These are phyloP conservation scores for Scedosporium dehoogii DNA, from an alignment of 2,329 filamentous ascomycete genomes.

Conservation along the genomic window DNA sequence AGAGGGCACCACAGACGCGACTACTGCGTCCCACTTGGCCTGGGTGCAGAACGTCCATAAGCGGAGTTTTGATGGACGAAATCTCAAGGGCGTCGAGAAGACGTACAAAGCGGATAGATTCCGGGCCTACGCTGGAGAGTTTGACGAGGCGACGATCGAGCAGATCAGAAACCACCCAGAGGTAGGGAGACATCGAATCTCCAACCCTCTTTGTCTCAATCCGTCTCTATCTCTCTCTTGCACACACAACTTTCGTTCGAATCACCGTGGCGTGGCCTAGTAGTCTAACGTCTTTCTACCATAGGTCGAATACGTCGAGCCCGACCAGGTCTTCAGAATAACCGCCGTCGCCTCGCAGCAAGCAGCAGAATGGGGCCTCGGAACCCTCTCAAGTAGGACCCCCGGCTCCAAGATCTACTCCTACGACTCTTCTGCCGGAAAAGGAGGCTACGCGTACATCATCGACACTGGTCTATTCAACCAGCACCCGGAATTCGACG, in stretches of 20 bases:
- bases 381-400: constrained; percentile 31
- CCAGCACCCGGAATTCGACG: constrained; percentile 33
- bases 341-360: constrained; percentile 23
- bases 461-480: constrained; percentile 44
- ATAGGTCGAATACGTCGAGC: constrained; percentile 14
- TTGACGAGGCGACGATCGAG: constrained; percentile 30
- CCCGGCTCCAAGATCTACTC: constrained; percentile 24
- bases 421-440: constrained; percentile 30
- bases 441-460: constrained; percentile 37
- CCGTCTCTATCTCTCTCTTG: background rate
- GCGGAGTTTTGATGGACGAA: constrained; percentile 21
- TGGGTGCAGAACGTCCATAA: constrained; percentile 21
- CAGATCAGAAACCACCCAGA: constrained; percentile 27
- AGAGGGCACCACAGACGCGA: constrained; percentile 17
- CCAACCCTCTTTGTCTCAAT: background rate
- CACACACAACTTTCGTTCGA: too few relatives aligned
- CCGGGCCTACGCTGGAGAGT: constrained; percentile 31
- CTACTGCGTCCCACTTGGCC: constrained; percentile 20
- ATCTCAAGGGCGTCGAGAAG: constrained; percentile 13
- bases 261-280: background rate
- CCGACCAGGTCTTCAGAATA: constrained; percentile 15
- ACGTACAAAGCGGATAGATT: constrained; percentile 13
- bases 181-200: constrained; percentile 18
- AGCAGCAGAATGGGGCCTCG: constrained; percentile 31
- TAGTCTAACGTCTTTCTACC: background rate